Evolutionary conservation across 768 basidiomycete species (phyloP).

Genomic region (Lanmaoa rubissima): DNA sequence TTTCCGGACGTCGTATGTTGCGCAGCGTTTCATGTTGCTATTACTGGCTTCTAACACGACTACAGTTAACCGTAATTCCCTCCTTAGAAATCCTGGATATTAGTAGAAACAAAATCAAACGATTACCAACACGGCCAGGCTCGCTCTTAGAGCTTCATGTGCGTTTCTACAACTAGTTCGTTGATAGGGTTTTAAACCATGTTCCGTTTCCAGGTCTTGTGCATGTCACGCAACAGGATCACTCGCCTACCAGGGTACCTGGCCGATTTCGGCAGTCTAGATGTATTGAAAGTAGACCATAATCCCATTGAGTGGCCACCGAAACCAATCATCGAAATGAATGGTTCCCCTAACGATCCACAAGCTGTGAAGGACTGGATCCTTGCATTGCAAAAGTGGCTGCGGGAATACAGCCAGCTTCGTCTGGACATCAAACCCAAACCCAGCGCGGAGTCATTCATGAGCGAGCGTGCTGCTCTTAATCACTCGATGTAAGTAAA

Average conservation of each 20-base stretch:
- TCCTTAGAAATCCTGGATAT: constrained; percentile 93
- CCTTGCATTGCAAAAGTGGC: constrained; percentile 68
- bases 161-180: constrained; percentile 19
- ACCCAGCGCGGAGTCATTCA: constrained; percentile 49
- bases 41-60: constrained; percentile 8
- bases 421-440: constrained; percentile 33
- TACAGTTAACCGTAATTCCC: constrained; percentile 77
- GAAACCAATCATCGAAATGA: constrained; percentile 47
- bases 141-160: constrained; percentile 75
- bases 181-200: neutral
- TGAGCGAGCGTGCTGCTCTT: constrained; percentile 39
- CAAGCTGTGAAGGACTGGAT: constrained; percentile 73
- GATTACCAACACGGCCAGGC: constrained; percentile 77
- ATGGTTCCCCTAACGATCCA: constrained; percentile 41
- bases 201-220: constrained; percentile 62
- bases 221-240: constrained; percentile 82
- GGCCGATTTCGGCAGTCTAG: constrained; percentile 64
- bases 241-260: constrained; percentile 77
- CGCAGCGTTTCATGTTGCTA: constrained; percentile 1
- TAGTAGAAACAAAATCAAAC: constrained; percentile 85
- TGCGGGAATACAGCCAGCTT: constrained; percentile 48
- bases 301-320: constrained; percentile 97
- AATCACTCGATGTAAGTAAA: constrained; percentile 34
- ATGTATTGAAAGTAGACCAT: constrained; percentile 81
- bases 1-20: constrained; percentile 85